Base-by-base conservation (phyloP, 1,284 basidiomycete genomes). In the Cutaneotrichosporon sp. region DNA sequence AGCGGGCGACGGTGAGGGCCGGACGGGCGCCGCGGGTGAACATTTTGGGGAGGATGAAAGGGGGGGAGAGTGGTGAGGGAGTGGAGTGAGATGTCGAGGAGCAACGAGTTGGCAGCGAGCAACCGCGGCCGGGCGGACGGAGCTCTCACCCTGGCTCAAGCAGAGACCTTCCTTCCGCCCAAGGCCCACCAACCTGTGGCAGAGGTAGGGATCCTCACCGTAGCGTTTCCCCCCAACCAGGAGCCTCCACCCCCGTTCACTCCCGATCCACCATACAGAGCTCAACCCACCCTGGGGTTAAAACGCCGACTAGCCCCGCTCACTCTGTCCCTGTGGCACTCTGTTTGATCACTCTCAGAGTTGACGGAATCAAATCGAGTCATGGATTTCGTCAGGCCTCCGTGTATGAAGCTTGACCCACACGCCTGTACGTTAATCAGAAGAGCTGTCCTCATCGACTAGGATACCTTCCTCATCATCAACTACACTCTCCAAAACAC, bases 1-100 rank as follows among this genome's bases (percentile, higher is more conserved):
- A 84, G 62, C 76, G 75, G 65, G 75, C 77, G 68, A 74, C 74
- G 66, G 71, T 85, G 82, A 82, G 87, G 85, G 77, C 77, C 59
- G 79, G 86, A 82, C 79, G 89, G 83, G 77, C 87, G 83, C 82
- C 84, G 82, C 90, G 87, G 79, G 89, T 61, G 71, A 81, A 76
- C 77, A 79, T 80, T 68, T 61, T 74, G 65, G 62, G 51, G 11
- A 51, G 69, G 52, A 8, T 58, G 47, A 55, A 61, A 64, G 64
- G 62, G 56, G 64, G 64, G 61, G 49, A 34, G 63, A 38, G 46
- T 56, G 42, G 61, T 51, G 34, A 53, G 62, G 56, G 62, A 63
- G 69, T 65, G 66, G 63, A 69, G 46, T 40, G 42, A 36, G 46
- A 38, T 60, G 49, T 52, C 58, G 58, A 62, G 47, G 31, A 32